phyloP scores from a whole-genome alignment of 352 stramenopile species.

The Pythium aristosporum region DNA sequence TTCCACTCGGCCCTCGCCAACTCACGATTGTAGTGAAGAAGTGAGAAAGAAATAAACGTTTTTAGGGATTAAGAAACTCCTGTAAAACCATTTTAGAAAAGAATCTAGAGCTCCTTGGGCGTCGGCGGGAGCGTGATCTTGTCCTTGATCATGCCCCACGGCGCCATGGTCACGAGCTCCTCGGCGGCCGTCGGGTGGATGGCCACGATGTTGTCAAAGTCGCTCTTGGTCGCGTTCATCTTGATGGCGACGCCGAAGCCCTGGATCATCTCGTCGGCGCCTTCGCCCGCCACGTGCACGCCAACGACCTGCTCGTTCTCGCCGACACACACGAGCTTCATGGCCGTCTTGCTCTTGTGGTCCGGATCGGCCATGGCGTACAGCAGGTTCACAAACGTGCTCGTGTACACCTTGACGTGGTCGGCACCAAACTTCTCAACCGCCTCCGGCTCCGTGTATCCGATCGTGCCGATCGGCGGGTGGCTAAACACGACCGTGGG shows the following conservation, averaged over 20 bases:
- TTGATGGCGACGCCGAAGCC: constrained; percentile 99
- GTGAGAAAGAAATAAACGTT: too few relatives aligned
- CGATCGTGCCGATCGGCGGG: constrained; percentile 94
- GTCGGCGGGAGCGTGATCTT: too few relatives aligned
- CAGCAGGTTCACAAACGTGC: constrained; percentile 94
- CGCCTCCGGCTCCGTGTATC: constrained; percentile 92
- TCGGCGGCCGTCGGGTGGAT: constrained; percentile 97
- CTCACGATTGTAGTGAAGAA: constrained; percentile 1
- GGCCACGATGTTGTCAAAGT: constrained; percentile 95
- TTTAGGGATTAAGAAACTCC: too few relatives aligned
- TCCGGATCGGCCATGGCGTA: constrained; percentile 89
- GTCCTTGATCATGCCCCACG: constrained; percentile 48
- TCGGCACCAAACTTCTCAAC: constrained; percentile 91
- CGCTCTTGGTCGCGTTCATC: constrained; percentile 96
- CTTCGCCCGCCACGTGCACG: constrained; percentile 95
- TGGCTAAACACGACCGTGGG: constrained; percentile 97
- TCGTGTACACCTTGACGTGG: constrained; percentile 95
- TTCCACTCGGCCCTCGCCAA: constrained; percentile 35
- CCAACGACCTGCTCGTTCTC: constrained; percentile 94
- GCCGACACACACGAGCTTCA: constrained; percentile 94
- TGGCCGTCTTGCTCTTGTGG: constrained; percentile 92
- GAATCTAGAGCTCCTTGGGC: too few relatives aligned
- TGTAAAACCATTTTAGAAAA: too few relatives aligned
- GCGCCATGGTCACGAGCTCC: constrained; percentile 95
- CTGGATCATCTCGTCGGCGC: constrained; percentile 98